Conservation (phyloP, 2,329 filamentous ascomycete species). For the Fusarium liriodendri region DNA sequence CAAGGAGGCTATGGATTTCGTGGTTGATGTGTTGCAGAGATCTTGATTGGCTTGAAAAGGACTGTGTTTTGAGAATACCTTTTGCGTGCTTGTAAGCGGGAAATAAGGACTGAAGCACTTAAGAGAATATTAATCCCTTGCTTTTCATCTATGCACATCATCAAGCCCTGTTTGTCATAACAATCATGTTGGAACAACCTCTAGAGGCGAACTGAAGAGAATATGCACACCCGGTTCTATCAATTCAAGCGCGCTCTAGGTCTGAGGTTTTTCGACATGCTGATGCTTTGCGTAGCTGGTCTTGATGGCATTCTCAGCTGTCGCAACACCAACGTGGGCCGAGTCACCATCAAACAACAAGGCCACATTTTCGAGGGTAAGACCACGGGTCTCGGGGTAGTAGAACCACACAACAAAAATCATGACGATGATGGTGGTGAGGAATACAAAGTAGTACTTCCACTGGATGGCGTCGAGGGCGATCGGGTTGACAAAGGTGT, state of each 20-base stretch:
- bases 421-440: not conserved
- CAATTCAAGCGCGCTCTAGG: not conserved
- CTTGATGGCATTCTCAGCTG: not conserved
- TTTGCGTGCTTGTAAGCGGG: not conserved
- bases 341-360: not conserved
- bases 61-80: not conserved
- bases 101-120: too few species aligned
- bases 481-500: not conserved
- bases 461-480: not conserved
- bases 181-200: not conserved
- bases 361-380: not conserved
- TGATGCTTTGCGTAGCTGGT: not conserved
- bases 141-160: not conserved
- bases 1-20: slow-evolving; percentile 38
- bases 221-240: not conserved
- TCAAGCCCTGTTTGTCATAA: too few species aligned
- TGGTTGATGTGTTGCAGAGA: slow-evolving; percentile 23
- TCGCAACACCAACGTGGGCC: not conserved
- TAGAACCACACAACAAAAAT: not conserved
- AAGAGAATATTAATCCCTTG: not conserved
- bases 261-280: not conserved
- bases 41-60: not conserved
- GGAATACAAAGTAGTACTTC: not conserved
- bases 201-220: not conserved
- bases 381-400: not conserved